Base-by-base conservation (phyloP, 208 protist species). In the Leishmania mexicana region DNA sequence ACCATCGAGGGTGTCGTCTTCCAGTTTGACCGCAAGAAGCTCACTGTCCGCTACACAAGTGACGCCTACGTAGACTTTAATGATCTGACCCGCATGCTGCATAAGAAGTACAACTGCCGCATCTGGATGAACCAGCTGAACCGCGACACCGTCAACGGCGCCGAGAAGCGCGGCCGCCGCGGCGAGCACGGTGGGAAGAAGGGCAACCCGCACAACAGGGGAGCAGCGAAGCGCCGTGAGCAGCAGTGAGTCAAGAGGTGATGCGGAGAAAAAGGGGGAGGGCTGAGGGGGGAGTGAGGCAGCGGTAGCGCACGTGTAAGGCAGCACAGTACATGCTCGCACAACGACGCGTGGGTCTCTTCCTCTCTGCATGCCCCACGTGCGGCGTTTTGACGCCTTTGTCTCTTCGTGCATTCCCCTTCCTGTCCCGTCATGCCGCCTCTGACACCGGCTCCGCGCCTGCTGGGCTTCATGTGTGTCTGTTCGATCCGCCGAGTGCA, bases 81-180 rank as follows among this genome's bases (percentile, higher is more conserved):
- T 54, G 49, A 84, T 65, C 86, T 97, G 53, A 93, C 93, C 17
- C 91, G 92, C 45, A 81, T 87, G 72, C 81, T 95, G 8, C 92
- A 96, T 84, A 91, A 88, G 47, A 87, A 88, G 75, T 96, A 95
- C 81, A 91, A 93, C 80, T 97, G 94, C 86, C 91, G 94, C 62
- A 97, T 97, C 71, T 97, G 94, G 93, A 96, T 97, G 93, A 83
- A 97, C 81, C 93, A 95, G 75, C 82, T 96, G n/a, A 95, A 96
- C 86, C 90, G 92, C 79, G 89, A 93, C 53, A 79, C 79, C 74
- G 85, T 87, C 73, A 74, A 68, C 77, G 83, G 15, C 49, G 58
- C 60, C 19, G 80, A 89, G 54, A 83, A 82, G 51, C 64, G 77
- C 74, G 47, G 60, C n/a, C 67, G 74, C 35, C 68, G 70, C 40